Evolutionary conservation across 2,329 filamentous ascomycete genomes (phyloP).

Genomic region (Colletotrichum tropicicola): DNA sequence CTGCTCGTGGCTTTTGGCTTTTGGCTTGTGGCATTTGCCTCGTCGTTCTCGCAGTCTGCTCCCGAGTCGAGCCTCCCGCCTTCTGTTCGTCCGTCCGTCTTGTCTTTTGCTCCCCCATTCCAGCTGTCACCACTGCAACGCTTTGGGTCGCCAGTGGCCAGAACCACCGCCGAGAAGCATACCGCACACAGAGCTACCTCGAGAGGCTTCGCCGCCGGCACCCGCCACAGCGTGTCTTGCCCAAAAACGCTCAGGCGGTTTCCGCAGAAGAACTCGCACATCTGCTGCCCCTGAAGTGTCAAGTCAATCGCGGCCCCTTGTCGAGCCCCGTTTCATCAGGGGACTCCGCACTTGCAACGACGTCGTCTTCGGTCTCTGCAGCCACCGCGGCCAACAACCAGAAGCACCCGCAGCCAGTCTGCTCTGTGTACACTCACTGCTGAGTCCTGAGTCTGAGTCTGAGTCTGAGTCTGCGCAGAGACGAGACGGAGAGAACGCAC

Average conservation of each 20-base stretch:
- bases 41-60: not conserved
- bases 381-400: constrained; percentile 3
- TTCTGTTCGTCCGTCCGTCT: not conserved
- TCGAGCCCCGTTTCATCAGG: constrained; percentile 32
- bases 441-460: not conserved
- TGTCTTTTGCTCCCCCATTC: constrained; percentile 8
- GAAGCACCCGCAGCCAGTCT: not conserved
- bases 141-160: not conserved
- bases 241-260: constrained; percentile 29
- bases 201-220: not conserved
- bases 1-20: not conserved
- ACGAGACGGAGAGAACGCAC: not conserved
- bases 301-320: constrained; percentile 32
- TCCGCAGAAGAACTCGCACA: constrained; percentile 17
- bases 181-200: too few relatives aligned
- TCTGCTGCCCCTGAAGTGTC: constrained; percentile 36
- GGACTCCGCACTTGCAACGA: constrained; percentile 28
- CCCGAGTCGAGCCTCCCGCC: too few relatives aligned
- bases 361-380: constrained; percentile 23
- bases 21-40: not conserved
- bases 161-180: too few relatives aligned
- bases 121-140: constrained; percentile 16
- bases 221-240: not conserved
- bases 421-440: too few relatives aligned
- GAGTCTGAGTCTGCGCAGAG: not conserved